Base-by-base conservation (phyloP, 2,329 filamentous ascomycete genomes). In the Sclerotinia borealis region DNA sequence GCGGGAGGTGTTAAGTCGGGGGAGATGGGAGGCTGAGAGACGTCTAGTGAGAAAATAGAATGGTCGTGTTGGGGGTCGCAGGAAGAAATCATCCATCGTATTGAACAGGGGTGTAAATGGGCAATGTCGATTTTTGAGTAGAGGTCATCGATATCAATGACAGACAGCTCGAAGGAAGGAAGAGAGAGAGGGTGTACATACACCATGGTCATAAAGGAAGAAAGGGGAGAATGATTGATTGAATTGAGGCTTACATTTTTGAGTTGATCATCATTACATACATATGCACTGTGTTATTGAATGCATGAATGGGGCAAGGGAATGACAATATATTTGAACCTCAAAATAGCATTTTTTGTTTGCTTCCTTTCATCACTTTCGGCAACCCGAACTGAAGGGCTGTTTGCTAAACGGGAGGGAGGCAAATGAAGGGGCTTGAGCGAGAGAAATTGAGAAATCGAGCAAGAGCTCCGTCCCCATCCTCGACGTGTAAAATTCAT, bases 401-500 rank as follows among this genome's bases (percentile, higher is more conserved):
- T 10, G 17, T 45, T 43, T 25, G 19, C n/a, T 34, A 15, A 25
- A 34, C 4, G 10, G 43, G 43, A 10, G 43, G n/a, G 43, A 43
- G 22, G 19, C 49, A 61, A 41, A 61, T 61, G 58, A 61, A 61
- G 58, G 49, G 58, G 58, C 34, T 52, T 41, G 58, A 61, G 36
- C 34, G 48, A 60, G 36, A 22, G 17, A 41, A 17, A 22, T 25
- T 7, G 19, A 19, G 36, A 49, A 48, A 13, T 17, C 15, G n/a
- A 52, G 27, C 36, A 34, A 48, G 17, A 19, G 3, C 22, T n/a
- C 19, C 39, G n/a, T 50, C 22, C 19, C 58, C 45, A 31, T 51
- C 22, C 17, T n/a, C 11, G n/a, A 19, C n/a, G n/a, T 22, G 9
- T 31, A 22, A 22, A 34, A 4, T 49, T 9, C 7, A 36, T n/a